Evolutionary conservation across 2,329 filamentous ascomycete genomes (phyloP), one percentile per base, ranked within the genome.

Genomic region (Chalaropsis ovoidea): DNA sequence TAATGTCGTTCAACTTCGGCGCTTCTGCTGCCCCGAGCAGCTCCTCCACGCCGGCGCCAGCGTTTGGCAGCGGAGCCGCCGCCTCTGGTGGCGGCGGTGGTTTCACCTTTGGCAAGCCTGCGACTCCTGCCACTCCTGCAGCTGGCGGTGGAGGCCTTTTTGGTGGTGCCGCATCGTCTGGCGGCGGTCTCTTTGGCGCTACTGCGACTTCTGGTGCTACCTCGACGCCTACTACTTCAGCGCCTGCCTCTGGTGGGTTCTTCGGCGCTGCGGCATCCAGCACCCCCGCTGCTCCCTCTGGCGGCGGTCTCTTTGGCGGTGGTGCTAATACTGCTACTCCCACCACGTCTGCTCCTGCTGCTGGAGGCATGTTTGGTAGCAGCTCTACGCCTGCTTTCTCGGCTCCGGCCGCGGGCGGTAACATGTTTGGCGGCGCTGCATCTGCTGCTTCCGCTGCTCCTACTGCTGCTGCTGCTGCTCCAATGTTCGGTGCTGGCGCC

Each of bases 321-420:
- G 17, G 17, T 41, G n/a, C 52, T 35, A 41, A 45, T 17, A 13
- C 42, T 39, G 24, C 42, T 67, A 70, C 42, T 67, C 70, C 47
- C n/a, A 68, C 70, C 52, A 74, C 76, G 64, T 83, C 81, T 19
- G 83, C 81, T 1, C 83, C 81, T 43, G 81, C 81, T 17, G 81
- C 81, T 24, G 81, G 81, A 43, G 77, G 4, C 76, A 74, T 64
- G 69, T 69, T 45, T 64, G 65, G 35, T 74, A 76, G 67, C 67
- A 73, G 43, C 70, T 71, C 13, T 41, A 52, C 47, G 19, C 19
- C 47, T 24, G 65, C 69, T 15, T 71, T 71, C 62, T 63, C 70
- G 54, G 61, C 72, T 31, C 60, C 69, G 22, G 45, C 63, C 17
- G 19, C 22, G n/a, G 54, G 19, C 61, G 22, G 22, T 24, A 52